A percentile compares a stretch with the other conserved stretches of the same genome.
Conservation (phyloP, 2,329 filamentous ascomycete genomes). For the Claviceps africana region DNA sequence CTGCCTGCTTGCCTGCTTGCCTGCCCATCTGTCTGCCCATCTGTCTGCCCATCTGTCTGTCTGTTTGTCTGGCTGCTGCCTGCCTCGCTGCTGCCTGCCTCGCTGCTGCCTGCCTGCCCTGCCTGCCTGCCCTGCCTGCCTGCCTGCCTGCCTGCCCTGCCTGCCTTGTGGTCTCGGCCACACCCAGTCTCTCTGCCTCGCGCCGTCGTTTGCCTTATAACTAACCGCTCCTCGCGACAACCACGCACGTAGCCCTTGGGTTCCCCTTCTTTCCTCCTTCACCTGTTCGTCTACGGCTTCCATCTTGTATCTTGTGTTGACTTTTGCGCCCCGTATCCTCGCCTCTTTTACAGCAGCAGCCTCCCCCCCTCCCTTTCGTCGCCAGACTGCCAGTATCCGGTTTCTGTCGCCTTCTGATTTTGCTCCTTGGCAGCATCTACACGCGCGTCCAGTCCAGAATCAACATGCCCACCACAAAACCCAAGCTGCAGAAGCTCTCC, state of each 20-base stretch:
- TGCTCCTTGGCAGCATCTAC: background rate
- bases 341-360: background rate
- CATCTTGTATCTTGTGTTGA: background rate
- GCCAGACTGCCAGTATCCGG: background rate
- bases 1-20: background rate
- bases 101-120: too few species aligned
- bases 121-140: too few species aligned
- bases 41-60: too few species aligned
- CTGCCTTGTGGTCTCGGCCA: background rate
- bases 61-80: too few species aligned
- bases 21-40: too few species aligned
- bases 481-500: slow-evolving; percentile 47
- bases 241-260: background rate
- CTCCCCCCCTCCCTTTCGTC: background rate
- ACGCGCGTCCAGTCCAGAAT: slow-evolving; percentile 15
- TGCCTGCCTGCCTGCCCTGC: too few species aligned
- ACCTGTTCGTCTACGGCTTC: slow-evolving; percentile 1
- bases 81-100: too few species aligned
- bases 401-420: background rate
- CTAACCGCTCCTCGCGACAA: slow-evolving; percentile 5
- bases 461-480: slow-evolving; percentile 37
- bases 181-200: slow-evolving; percentile 7
- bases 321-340: background rate
- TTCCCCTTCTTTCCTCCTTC: background rate
- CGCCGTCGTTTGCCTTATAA: slow-evolving; percentile 6